Evolutionary conservation across 2,329 filamentous ascomycete genomes (phyloP), one percentile per base, ranked within the genome.

Genomic region (Sporothrix pallida): DNA sequence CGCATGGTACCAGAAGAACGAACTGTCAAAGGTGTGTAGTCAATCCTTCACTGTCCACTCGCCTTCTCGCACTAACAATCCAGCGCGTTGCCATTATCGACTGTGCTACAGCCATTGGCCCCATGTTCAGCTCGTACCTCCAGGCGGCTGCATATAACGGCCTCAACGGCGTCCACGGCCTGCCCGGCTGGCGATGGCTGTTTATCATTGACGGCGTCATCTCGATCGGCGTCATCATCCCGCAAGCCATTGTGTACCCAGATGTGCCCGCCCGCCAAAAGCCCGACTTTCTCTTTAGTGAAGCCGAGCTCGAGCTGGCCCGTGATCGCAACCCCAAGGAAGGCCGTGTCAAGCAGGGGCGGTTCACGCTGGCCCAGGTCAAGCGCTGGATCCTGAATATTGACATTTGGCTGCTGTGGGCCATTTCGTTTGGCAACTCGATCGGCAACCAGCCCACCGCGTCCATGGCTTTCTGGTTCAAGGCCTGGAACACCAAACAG

Each of bases 201-300:
- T 89, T 88, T 69, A 84, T 88, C 12, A 87, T 89, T 37, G 86
- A 88, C 71, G 87, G 86, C 0, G 82, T 87, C 44, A 88, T 88
- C 77, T 86, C 85, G 0, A 80, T 88, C 2, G 87, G 86, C 0
- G 83, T 89, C 10, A 84, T 85, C 0, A 72, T 88, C 1, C 82
- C 84, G 6, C 87, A 87, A 0, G 87, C 83, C 74, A 72, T 87
- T 7, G 83, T 88, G 2, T 79, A 79, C 70, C 83, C 83, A 0
- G 83, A 83, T 0, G 81, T 84, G 17, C 81, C 82, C 0, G 79
- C 81, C 15, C 81, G 82, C 2, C 80, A 80, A 5, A 81, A 79
- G 44, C 81, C 83, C 1, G 52, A 72, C 26, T 71, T 52, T 5
- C 12, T 75, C 13, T 74, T 75, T 52, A 71, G 50, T 6, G 74